Base-by-base conservation (phyloP, 805 yeast species). In the Pichia paraexigua region DNA sequence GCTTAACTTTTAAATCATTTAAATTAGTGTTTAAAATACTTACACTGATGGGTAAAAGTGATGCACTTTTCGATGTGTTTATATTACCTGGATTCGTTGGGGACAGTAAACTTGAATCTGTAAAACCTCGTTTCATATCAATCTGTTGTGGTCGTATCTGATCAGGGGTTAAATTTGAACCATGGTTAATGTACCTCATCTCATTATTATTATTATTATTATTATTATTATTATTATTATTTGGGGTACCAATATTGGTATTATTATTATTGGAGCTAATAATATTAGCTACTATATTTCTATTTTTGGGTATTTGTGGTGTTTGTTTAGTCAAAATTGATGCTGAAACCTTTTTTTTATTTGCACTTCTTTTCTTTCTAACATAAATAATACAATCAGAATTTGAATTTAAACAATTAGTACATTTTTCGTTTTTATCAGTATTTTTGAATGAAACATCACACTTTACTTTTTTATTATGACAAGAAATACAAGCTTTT, bases 391-490 rank as follows among this genome's bases (percentile, higher is more conserved):
- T 68, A 68, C 90, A 87, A 47, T 82, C 87, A 60, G 83, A 78
- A 2, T 84, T 83, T 61, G 83, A 82, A 3, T 86, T 79, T 43
- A 76, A 68, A 61, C 91, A 85, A 62, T 84, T 85, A 24, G 87
- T 76, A 60, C 86, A 81, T 1, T 83, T 79, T 60, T 73, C 71
- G 50, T 74, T 77, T 18, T 66, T 66, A 15, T n/a, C 20, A 5
- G 6, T 5, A 35, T 71, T 80, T 43, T 55, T 54, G 7, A 41
- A 12, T 1, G 59, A 52, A 12, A 85, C 85, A 59, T 83, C 87
- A 67, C 94, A 86, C 40, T 90, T 76, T 13, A 86, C 91, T 59
- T 86, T 85, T 41, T 91, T 71, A 12, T 83, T 76, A 51, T 87
- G 84, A 63, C 92, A 87, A 22, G 82, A 83, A 42, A 77, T 78